phyloP scores from a whole-genome alignment of 2,329 filamentous ascomycete species.

The Fusarium abutilonis region DNA sequence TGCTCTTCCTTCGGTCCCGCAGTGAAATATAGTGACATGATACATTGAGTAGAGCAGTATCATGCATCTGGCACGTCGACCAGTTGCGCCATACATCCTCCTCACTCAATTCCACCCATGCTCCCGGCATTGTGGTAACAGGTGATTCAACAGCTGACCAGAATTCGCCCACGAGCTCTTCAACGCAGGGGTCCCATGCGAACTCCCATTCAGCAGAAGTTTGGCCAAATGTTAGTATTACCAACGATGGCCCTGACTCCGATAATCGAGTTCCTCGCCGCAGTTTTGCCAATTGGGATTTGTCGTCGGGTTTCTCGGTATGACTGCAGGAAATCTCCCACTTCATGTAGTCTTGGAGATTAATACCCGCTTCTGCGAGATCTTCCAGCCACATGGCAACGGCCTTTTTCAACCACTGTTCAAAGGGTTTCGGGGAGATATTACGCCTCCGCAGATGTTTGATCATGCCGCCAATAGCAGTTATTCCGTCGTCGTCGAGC shows the following conservation, averaged over 20 bases:
- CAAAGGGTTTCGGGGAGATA: accelerated
- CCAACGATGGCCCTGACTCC: background rate
- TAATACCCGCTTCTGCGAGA: background rate
- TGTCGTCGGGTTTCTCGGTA: too few relatives aligned
- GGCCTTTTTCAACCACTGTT: background rate
- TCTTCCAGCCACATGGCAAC: background rate
- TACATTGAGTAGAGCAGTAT: too few relatives aligned
- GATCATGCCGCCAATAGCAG: accelerated
- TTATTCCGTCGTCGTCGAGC: accelerated
- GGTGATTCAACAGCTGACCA: background rate
- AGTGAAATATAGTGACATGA: too few relatives aligned
- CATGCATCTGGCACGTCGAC: background rate
- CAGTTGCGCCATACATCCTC: background rate
- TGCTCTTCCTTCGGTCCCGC: too few relatives aligned
- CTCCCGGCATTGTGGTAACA: background rate
- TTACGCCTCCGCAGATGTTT: accelerated
- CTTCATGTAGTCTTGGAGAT: background rate
- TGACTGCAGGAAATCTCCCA: accelerated
- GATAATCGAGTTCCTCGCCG: background rate
- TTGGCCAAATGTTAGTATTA: background rate
- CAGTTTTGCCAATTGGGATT: too few relatives aligned
- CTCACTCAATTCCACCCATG: background rate
- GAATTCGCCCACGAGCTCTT: background rate
- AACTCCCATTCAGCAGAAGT: background rate
- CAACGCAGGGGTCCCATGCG: background rate